phyloP scores from a whole-genome alignment of 2,329 filamentous ascomycete genomes.

The Paecilomyces sp. region DNA sequence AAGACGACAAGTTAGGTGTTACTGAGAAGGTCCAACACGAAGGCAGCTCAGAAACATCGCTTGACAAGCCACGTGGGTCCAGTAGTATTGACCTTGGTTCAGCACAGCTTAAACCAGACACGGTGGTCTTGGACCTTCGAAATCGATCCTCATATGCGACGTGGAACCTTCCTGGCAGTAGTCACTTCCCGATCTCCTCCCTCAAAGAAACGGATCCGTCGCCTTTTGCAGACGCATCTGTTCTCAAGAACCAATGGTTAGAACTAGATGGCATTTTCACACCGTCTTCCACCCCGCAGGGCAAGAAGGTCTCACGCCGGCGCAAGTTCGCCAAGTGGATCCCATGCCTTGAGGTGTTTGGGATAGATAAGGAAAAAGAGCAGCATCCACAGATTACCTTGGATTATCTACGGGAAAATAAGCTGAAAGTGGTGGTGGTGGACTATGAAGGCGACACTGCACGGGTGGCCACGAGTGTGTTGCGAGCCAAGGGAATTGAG shows the following conservation, averaged over 20 bases:
- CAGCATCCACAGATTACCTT: slow-evolving; percentile 7
- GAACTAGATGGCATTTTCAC: slow-evolving; percentile 40
- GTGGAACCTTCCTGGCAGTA: slow-evolving; percentile 8
- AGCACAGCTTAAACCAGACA: not conserved
- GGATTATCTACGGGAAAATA: slow-evolving; percentile 11
- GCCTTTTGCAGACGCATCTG: slow-evolving; percentile 41
- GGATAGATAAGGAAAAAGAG: not conserved
- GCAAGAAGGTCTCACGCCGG: not conserved
- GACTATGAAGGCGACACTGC: slow-evolving; percentile 52
- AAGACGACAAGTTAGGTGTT: slow-evolving; percentile 2
- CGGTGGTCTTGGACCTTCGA: not conserved
- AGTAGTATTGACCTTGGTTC: not conserved
- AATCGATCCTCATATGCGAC: not conserved
- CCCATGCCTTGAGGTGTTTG: not conserved
- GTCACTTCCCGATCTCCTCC: slow-evolving; percentile 20
- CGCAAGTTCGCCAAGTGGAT: not conserved
- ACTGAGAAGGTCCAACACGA: slow-evolving; percentile 1
- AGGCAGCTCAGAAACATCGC: not conserved
- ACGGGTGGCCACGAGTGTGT: slow-evolving; percentile 47
- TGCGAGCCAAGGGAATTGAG: slow-evolving; percentile 44
- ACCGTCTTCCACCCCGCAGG: slow-evolving; percentile 9
- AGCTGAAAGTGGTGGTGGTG: slow-evolving; percentile 38
- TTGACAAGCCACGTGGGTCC: not conserved
- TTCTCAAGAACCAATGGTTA: slow-evolving; percentile 42
- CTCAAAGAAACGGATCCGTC: not conserved